Conservation (phyloP, 768 basidiomycete genomes). For the Leccinum subgranulosum region DNA sequence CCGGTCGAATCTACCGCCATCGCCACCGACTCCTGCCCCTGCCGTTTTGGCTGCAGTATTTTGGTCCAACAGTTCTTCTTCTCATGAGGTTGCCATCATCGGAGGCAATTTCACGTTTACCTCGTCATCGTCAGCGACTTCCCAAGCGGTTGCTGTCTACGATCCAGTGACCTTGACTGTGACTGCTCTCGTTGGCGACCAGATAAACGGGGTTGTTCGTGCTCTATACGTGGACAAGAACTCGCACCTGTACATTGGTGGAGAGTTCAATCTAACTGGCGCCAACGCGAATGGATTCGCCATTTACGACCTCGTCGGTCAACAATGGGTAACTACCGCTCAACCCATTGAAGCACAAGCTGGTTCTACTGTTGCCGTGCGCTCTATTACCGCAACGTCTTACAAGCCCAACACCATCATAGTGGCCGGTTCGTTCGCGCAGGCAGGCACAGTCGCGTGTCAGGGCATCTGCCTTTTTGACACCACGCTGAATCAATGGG, state of each 20-base stretch:
- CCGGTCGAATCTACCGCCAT: constrained; percentile 51
- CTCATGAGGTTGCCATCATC: constrained; percentile 67
- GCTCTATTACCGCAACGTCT: constrained; percentile 63
- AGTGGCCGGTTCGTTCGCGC: constrained; percentile 84
- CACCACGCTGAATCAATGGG: constrained; percentile 71
- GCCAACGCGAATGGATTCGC: constrained; percentile 65
- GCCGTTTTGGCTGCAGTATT: constrained; percentile 84
- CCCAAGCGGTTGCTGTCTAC: constrained; percentile 69
- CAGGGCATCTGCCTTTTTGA: constrained; percentile 78
- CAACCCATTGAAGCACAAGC: constrained; percentile 58
- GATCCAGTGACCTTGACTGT: constrained; percentile 49
- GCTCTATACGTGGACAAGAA: constrained; percentile 64
- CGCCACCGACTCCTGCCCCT: constrained; percentile 61
- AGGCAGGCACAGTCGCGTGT: constrained; percentile 74
- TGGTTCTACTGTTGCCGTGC: constrained; percentile 59
- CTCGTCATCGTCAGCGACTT: constrained; percentile 35
- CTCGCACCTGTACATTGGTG: constrained; percentile 77
- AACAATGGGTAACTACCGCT: constrained; percentile 59
- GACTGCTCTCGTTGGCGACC: constrained; percentile 54
- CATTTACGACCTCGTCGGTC: constrained; percentile 68
- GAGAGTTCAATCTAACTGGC: constrained; percentile 69
- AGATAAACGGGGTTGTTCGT: constrained; percentile 73
- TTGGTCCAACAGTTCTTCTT: constrained; percentile 78
- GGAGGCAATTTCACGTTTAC: constrained; percentile 87
- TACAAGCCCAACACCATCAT: constrained; percentile 62